A percentile compares a stretch with the other conserved stretches of the same genome.
Evolutionary conservation across 1,139 yeast genomes (phyloP).

Genomic region (Pneumocystis carinii): DNA sequence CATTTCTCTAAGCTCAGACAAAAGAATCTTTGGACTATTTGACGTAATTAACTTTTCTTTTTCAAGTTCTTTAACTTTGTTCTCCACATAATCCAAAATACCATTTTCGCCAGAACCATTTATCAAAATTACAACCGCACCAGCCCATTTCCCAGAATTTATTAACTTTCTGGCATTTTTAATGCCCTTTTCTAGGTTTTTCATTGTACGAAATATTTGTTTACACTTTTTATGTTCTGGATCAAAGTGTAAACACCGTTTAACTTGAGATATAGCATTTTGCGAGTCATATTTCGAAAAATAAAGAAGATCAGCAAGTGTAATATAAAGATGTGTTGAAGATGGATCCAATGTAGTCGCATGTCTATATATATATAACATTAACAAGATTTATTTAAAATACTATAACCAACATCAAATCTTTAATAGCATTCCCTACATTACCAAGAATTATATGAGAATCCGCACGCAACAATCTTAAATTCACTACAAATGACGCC

Average conservation of each 20-base stretch:
- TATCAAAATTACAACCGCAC: constrained; percentile 8
- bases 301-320: constrained; percentile 31
- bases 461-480: constrained; percentile 21
- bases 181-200: constrained; percentile 25
- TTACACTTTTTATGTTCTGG: constrained; percentile 50
- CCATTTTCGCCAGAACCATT: constrained; percentile 6
- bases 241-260: constrained; percentile 52
- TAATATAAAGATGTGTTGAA: constrained; percentile 18
- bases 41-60: constrained; percentile 4
- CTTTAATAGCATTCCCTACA: constrained; percentile 24
- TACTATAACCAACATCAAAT: constrained; percentile 20
- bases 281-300: constrained; percentile 40
- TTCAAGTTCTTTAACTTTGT: constrained; percentile 3
- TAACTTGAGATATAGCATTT: constrained; percentile 35
- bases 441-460: constrained; percentile 23
- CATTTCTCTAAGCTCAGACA: constrained; percentile 27
- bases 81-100: constrained; percentile 6
- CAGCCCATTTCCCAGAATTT: constrained; percentile 12
- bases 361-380: constrained; percentile 10
- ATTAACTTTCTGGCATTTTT: constrained; percentile 10
- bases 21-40: constrained; percentile 12
- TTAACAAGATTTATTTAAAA: constrained; percentile 10
- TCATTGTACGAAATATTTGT: constrained; percentile 32
- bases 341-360: constrained; percentile 10
- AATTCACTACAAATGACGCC: constrained; percentile 20